Percentiles rank a stretch among this genome's conserved stretches.
These are phyloP conservation scores for Fusarium piperis DNA, from an alignment of 2,329 filamentous ascomycete genomes.

Conservation along the genomic window DNA sequence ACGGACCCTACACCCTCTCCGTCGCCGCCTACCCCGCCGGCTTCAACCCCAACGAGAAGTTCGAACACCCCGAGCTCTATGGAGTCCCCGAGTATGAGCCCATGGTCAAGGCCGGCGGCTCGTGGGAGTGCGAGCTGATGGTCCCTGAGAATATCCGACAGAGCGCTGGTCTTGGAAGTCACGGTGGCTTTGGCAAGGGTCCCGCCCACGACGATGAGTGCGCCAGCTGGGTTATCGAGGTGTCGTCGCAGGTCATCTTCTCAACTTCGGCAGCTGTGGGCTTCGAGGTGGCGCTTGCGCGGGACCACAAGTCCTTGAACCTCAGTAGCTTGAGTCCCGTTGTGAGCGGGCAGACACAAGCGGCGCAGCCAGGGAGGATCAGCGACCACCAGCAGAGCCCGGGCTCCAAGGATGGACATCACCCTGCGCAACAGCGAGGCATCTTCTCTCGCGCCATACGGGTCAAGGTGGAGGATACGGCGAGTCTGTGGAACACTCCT, in stretches of 20 bases:
- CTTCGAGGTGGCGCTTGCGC: slow-evolving; percentile 86
- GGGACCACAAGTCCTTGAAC: slow-evolving; percentile 85
- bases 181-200: slow-evolving; percentile 58
- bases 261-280: slow-evolving; percentile 87
- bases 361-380: slow-evolving; percentile 75
- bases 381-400: slow-evolving; percentile 78
- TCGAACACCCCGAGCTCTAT: slow-evolving; percentile 73
- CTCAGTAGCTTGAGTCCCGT: slow-evolving; percentile 63
- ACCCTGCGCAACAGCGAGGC: slow-evolving; percentile 73
- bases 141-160: slow-evolving; percentile 83
- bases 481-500: slow-evolving; percentile 92
- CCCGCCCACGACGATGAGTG: slow-evolving; percentile 61
- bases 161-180: slow-evolving; percentile 61
- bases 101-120: slow-evolving; percentile 92
- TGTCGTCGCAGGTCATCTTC: slow-evolving; percentile 93
- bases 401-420: slow-evolving; percentile 65
- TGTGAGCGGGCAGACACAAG: slow-evolving; percentile 55
- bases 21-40: slow-evolving; percentile 84
- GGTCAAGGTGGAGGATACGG: slow-evolving; percentile 86
- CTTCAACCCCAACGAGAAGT: slow-evolving; percentile 85
- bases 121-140: slow-evolving; percentile 81
- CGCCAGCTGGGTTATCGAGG: slow-evolving; percentile 89
- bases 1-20: slow-evolving; percentile 92
- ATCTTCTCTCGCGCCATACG: slow-evolving; percentile 85
- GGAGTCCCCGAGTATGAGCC: slow-evolving; percentile 93